Base-by-base conservation (phyloP, 495 filamentous ascomycete genomes). In the Bacidia gigantensis region DNA sequence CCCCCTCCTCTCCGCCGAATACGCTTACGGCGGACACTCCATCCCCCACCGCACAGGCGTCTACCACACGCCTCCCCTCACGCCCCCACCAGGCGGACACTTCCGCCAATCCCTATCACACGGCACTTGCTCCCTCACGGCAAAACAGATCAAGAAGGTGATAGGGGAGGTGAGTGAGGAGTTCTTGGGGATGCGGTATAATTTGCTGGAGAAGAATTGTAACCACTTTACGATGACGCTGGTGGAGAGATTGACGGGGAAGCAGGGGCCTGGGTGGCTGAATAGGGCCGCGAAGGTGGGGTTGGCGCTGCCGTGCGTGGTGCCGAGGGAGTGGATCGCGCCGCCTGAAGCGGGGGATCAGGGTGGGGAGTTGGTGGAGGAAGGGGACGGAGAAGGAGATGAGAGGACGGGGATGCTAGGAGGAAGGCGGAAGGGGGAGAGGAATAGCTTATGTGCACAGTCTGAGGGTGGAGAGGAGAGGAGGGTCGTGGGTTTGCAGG, bases 341-440 rank as follows among this genome's bases (percentile, higher is more conserved):
- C 76, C 83, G 12, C 84, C 84, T 1, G 85, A 88, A 82, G 54
- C 76, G 89, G 69, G 92, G 93, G 57, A 93, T 93, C 14, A 90
- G 97, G 70, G 85, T 64, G 72, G 97, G 49, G 89, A 96, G 75
- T 89, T 95, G 84, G 96, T 93, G 80, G 95, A 93, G 73, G 86
- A 83, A 96, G 64, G 92, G 96, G 59, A 87, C 95, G 71, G 87
- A 87, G 23, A 90, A 80, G 38, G 86, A 94, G 53, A 86, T 84
- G 69, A 89, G 87, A 70, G 75, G 97, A 55, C 73, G 95, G 24
- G 77, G 81, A 55, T 80, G 76, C 70, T 68, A 97, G 58, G 78
- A 84, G 96, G 55, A 94, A 87, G 76, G 81, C 92, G 18, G 87
- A 85, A 60, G 92, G 92, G 57, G 97, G 97, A 73, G 64, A 97